phyloP scores from a whole-genome alignment of 2,329 filamentous ascomycete species.

The Didymella lethalis region DNA sequence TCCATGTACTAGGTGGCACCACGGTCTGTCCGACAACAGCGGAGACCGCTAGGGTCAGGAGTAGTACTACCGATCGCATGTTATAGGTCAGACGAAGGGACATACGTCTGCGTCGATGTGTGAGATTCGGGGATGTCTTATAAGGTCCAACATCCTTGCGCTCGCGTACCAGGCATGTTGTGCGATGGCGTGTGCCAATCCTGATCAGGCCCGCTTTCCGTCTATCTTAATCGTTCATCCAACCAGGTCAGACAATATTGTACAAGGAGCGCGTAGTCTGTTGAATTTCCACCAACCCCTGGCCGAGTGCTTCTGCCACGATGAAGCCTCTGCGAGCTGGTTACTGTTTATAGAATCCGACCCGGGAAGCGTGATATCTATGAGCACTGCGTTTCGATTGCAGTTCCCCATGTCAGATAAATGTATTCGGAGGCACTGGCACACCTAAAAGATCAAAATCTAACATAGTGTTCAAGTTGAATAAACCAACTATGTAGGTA shows the following conservation, averaged over 20 bases:
- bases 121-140: constrained; percentile 6
- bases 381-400: not conserved
- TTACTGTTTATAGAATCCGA: not conserved
- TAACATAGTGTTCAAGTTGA: not conserved
- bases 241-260: not conserved
- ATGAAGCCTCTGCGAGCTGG: not conserved
- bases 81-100: not conserved
- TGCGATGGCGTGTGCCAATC: constrained; percentile 22
- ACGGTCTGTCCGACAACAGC: constrained; percentile 15
- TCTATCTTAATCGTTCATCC: not conserved
- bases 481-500: not conserved
- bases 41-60: constrained; percentile 18
- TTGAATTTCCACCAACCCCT: not conserved
- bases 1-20: constrained; percentile 30
- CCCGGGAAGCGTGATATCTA: too few species aligned
- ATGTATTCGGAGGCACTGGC: not conserved
- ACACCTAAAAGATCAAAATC: not conserved
- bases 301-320: not conserved
- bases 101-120: not conserved
- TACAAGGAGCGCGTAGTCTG: not conserved
- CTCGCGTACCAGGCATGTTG: constrained; percentile 23
- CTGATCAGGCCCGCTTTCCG: constrained; percentile 7
- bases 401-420: not conserved
- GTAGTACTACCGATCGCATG: constrained; percentile 16
- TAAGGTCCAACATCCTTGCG: constrained; percentile 19